Base-by-base conservation (phyloP, 1,139 yeast genomes). In the Magnusiomyces suaveolens region DNA sequence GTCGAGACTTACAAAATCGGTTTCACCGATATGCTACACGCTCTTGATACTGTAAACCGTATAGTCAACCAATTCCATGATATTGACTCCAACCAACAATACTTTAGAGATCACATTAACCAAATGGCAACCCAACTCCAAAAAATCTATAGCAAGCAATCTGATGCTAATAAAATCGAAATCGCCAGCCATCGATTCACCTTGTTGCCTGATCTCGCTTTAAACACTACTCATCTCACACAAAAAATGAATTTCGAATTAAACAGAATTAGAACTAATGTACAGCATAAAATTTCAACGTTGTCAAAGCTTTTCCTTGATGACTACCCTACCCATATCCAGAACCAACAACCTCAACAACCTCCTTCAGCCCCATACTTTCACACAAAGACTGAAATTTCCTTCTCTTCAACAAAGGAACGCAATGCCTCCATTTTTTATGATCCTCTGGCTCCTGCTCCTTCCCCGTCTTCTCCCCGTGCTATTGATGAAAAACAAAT, bases 321-420 rank as follows among this genome's bases (percentile, higher is more conserved):
- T 26, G 52, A 52, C 24, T 48, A 39, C 4, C 49, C 38, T 3
- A 43, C 48, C 10, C 54, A 36, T 10, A 36, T 41, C 43, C 56
- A 52, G 18, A 53, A 52, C 16, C 53, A 43, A 6, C 53, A 52
- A 1, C 51, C 26, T 8, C 56, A 51, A 26, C 58, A 41, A 20
- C 47, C 41, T 16, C 50, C 47, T 24, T 44, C 55, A 1, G 26
- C 50, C 10, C 29, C 49, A 24, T 46, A 18, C 20, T 32, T 3
- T 18, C 49, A 26, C 39, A 33, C 49, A 4, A 52, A 54, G 14
- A 33, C 51, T 2, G 53, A 54, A 36, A 54, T 54, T 36, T 53
- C 62, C 64, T 26, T 65, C 58, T 52, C 64, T 60, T 48, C 55
- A 49, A 10, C 60, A 12, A 64, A 67, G 12, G 73, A 70, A 44